phyloP scores from a whole-genome alignment of 2,329 filamentous ascomycete genomes.

The Domatiomyces catenatus region DNA sequence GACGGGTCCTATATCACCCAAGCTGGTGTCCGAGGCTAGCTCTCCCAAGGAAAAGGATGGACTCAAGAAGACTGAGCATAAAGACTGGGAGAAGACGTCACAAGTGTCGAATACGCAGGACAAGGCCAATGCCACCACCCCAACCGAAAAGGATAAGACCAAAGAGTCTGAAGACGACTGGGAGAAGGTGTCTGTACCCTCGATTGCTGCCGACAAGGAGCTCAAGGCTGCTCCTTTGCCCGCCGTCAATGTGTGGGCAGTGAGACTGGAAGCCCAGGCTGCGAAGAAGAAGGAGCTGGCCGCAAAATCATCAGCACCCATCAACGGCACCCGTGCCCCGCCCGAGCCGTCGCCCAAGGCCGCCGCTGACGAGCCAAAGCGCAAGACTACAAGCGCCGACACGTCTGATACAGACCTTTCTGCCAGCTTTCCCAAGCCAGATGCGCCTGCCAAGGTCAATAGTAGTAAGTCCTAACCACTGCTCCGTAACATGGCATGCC shows the following conservation, averaged over 20 bases:
- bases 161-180: slow-evolving; percentile 39
- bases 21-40: neutral
- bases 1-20: neutral
- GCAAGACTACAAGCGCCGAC: slow-evolving; percentile 1
- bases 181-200: slow-evolving; percentile 42
- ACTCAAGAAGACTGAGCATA: neutral
- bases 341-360: slow-evolving; percentile 19
- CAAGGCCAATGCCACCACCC: slow-evolving; percentile 4
- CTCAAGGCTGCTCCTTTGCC: slow-evolving; percentile 72
- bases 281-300: slow-evolving; percentile 31
- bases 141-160: slow-evolving; percentile 30
- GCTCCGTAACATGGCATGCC: neutral
- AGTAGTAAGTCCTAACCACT: neutral
- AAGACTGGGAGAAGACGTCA: slow-evolving; percentile 18
- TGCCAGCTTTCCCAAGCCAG: neutral
- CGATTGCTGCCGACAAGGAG: slow-evolving; percentile 31
- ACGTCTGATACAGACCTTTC: neutral
- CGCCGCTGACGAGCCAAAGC: slow-evolving; percentile 21
- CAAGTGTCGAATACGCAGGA: neutral
- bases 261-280: slow-evolving; percentile 54
- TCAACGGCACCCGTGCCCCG: slow-evolving; percentile 7
- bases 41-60: neutral
- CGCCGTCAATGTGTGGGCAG: slow-evolving; percentile 73
- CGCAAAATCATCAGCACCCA: slow-evolving; percentile 16
- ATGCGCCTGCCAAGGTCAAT: neutral